Evolutionary conservation across 2,329 filamentous ascomycete genomes (phyloP), one percentile per base, ranked within the genome.

Genomic region (Aspergillus pseudoglaucus): DNA sequence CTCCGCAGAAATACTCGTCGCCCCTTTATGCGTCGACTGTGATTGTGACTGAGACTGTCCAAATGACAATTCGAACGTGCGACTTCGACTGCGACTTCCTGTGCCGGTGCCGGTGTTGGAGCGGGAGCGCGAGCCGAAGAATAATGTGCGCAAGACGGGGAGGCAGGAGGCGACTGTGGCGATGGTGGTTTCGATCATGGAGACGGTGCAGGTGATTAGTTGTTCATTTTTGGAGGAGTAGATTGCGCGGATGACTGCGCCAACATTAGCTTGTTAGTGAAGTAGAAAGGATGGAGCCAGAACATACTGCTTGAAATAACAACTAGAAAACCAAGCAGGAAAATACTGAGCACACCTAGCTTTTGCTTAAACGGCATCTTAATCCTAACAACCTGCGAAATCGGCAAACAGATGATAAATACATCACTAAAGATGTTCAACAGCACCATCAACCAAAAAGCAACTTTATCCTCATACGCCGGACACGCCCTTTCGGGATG

Each of bases 201-300:
- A 57, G 8, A 58, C 56, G n/a, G 56, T 57, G 49, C 56, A 58
- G 20, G 55, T 58, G 15, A 58, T 57, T 50, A 58, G 54, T 49
- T 58, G 55, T 33, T 57, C 48, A 38, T 53, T 53, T 32, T 37
- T 48, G 37, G 48, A 42, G 47, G 56, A 52, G 47, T 54, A 58
- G 32, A 56, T 52, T 22, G 54, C 56, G 3, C 56, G 54, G 20
- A 58, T 57, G n/a, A 58, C 56, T 58, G 20, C n/a, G n/a, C n/a
- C n/a, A n/a, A n/a, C n/a, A n/a, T n/a, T n/a, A n/a, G n/a, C n/a
- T n/a, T n/a, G n/a, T n/a, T n/a, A n/a, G n/a, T n/a, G n/a, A n/a
- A n/a, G n/a, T n/a, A n/a, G n/a, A n/a, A n/a, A n/a, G n/a, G n/a
- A n/a, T n/a, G n/a, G n/a, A n/a, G n/a, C n/a, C n/a, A n/a, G n/a